Percentiles rank a stretch among this genome's conserved stretches.
Evolutionary conservation across 257 asterid genomes (phyloP).

Genomic region (Eustoma russellianum): DNA sequence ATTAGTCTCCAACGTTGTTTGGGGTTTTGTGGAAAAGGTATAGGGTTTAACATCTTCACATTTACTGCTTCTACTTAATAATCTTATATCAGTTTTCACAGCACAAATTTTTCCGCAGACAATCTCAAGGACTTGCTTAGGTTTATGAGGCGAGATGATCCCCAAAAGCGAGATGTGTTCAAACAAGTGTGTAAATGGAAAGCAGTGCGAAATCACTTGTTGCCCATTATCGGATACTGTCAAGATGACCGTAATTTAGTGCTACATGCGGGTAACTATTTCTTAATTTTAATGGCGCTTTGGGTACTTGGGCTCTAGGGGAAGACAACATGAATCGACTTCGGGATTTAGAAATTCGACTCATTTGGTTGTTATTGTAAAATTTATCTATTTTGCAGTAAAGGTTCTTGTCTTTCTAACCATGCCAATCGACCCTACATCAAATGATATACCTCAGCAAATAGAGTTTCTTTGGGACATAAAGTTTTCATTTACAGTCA

Average conservation of each 20-base stretch:
- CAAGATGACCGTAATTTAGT: constrained; percentile 77
- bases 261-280: constrained; percentile 57
- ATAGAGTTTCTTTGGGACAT: constrained; percentile 81
- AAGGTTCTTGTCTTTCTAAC: constrained; percentile 88
- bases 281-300: neutral
- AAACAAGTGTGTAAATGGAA: constrained; percentile 93
- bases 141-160: constrained; percentile 88
- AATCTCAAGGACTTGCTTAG: constrained; percentile 84
- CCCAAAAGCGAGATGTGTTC: constrained; percentile 82
- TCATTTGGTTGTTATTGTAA: neutral
- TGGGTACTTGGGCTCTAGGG: neutral
- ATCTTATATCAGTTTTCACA: neutral
- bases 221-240: constrained; percentile 65
- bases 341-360: too few species aligned
- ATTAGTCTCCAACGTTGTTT: neutral
- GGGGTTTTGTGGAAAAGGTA: neutral
- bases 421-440: constrained; percentile 81
- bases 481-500: constrained; percentile 55
- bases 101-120: constrained; percentile 30
- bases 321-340: too few species aligned
- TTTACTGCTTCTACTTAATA: neutral
- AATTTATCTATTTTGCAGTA: constrained; percentile 35
- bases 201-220: constrained; percentile 52
- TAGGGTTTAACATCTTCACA: neutral
- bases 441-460: constrained; percentile 71